A percentile compares a stretch with the other conserved stretches of the same genome.
Evolutionary conservation across 2,329 filamentous ascomycete genomes (phyloP).

Genomic region (Myriosclerotinia curreyana): DNA sequence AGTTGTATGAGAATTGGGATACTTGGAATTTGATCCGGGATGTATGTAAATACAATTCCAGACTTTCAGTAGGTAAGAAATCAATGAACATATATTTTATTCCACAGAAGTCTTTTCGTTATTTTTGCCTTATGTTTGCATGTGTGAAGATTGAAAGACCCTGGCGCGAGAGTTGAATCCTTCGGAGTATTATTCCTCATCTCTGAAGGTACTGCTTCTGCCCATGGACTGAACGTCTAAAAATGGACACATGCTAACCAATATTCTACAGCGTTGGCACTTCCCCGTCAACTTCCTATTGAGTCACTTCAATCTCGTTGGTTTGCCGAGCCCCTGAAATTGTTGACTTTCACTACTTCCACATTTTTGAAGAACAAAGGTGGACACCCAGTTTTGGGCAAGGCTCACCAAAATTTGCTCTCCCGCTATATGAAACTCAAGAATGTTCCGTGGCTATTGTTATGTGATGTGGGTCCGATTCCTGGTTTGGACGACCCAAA

Average conservation of each 20-base stretch:
- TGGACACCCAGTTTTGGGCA: constrained; percentile 60
- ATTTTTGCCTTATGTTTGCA: not conserved
- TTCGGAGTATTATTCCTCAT: constrained; percentile 31
- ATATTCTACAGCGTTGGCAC: constrained; percentile 44
- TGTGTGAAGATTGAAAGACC: constrained; percentile 24
- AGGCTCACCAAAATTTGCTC: constrained; percentile 59
- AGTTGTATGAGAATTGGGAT: constrained; percentile 83
- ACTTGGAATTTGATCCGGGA: constrained; percentile 86
- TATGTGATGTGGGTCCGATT: constrained; percentile 60
- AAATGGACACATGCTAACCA: constrained; percentile 26
- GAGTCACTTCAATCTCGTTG: constrained; percentile 61
- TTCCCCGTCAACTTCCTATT: constrained; percentile 58
- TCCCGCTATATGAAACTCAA: constrained; percentile 63
- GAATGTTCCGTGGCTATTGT: constrained; percentile 58
- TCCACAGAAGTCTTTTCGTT: not conserved
- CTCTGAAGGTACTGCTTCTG: constrained; percentile 36
- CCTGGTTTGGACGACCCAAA: constrained; percentile 39
- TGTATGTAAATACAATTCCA: constrained; percentile 77
- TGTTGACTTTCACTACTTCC: constrained; percentile 53
- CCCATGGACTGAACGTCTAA: not conserved
- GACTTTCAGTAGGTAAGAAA: constrained; percentile 78
- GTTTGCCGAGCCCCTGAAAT: constrained; percentile 67
- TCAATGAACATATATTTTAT: constrained; percentile 33
- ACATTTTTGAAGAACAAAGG: constrained; percentile 59
- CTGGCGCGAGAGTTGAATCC: constrained; percentile 29